Base-by-base conservation (phyloP, 805 yeast species). In the Wilhelminamyces savonicus region DNA sequence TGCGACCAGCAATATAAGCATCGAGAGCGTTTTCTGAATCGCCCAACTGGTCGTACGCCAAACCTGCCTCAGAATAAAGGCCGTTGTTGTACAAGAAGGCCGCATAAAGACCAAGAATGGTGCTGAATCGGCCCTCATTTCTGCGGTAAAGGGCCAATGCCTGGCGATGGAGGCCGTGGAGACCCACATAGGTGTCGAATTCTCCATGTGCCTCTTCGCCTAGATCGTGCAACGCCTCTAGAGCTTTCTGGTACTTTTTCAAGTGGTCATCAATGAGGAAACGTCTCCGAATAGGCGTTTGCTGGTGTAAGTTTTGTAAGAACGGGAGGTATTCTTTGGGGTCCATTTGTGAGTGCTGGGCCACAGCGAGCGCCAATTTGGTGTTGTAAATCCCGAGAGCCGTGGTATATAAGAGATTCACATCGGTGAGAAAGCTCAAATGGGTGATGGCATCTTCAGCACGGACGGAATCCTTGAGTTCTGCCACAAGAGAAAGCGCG, bases 281-380 rank as follows among this genome's bases (percentile, higher is more conserved):
- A 48, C 73, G 70, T 41, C 78, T 75, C 36, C 95, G 74, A 32
- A 76, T 54, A 5, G 74, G 78, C 1, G 73, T 60, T 53, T 81
- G 83, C 23, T 72, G 74, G 41, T 84, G 81, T 31, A 92, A 63
- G 27, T 77, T 70, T 48, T 86, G 95, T 41, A 92, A 67, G 55
- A 92, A 92, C 29, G 98, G 96, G 30, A 92, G 62, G 44, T 92
- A 92, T 56, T 92, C 99, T 48, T 88, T 86, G 15, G 99, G 99
- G 59, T 92, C 99, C 68, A 82, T 88, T 56, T 90, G 97, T 0
- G 97, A 87, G 48, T 87, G 92, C 52, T 94, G 97, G 0, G 98
- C 98, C 35, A 92, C 78, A 9, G 72, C 68, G 34, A 92, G 67
- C 0, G 97, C 75, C 45, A 90, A 62, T 33, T 78, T 78, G 24